Percentiles rank a stretch among this genome's conserved stretches.
phyloP scores from a whole-genome alignment of 305 asterid genomes.

The Petunia hybrid region DNA sequence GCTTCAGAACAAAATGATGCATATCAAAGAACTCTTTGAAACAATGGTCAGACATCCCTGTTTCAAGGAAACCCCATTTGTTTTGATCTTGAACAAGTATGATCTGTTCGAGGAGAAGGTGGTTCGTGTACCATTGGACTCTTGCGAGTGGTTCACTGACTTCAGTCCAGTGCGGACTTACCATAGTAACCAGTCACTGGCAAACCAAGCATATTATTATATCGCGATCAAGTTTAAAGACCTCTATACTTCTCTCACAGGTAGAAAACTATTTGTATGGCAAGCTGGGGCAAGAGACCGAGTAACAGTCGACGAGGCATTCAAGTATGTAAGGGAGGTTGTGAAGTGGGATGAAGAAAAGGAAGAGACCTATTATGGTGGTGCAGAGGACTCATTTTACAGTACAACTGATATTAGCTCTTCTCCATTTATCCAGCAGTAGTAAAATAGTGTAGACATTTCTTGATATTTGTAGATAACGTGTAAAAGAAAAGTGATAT shows the following conservation, averaged over 20 bases:
- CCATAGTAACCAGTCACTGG: conserved; percentile 50
- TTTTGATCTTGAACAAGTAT: conserved; percentile 68
- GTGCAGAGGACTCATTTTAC: conserved; percentile 50
- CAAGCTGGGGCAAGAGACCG: conserved; percentile 54
- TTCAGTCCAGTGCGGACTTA: conserved; percentile 57
- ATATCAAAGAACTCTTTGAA: conserved; percentile 57
- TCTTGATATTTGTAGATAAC: background rate
- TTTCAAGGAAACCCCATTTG: conserved; percentile 59
- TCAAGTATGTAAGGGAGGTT: conserved; percentile 63
- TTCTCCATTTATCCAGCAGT: conserved; percentile 7
- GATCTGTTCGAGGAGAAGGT: conserved; percentile 69
- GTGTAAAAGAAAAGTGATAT: background rate
- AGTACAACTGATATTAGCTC: conserved; percentile 32
- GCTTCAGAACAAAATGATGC: conserved; percentile 65
- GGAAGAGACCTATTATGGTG: conserved; percentile 38
- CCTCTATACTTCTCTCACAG: conserved; percentile 58
- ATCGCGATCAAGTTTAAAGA: conserved; percentile 72
- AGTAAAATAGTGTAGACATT: conserved; percentile 10
- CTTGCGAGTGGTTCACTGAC: conserved; percentile 73
- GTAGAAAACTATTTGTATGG: conserved; percentile 70
- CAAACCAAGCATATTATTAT: conserved; percentile 69
- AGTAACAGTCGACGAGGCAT: conserved; percentile 59
- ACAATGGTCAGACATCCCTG: conserved; percentile 51
- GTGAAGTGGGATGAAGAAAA: conserved; percentile 69
- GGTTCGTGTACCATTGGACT: conserved; percentile 50